These are phyloP conservation scores for Dothideomycetes sp. DNA, from an alignment of 2,329 filamentous ascomycete species.

Conservation along the genomic window DNA sequence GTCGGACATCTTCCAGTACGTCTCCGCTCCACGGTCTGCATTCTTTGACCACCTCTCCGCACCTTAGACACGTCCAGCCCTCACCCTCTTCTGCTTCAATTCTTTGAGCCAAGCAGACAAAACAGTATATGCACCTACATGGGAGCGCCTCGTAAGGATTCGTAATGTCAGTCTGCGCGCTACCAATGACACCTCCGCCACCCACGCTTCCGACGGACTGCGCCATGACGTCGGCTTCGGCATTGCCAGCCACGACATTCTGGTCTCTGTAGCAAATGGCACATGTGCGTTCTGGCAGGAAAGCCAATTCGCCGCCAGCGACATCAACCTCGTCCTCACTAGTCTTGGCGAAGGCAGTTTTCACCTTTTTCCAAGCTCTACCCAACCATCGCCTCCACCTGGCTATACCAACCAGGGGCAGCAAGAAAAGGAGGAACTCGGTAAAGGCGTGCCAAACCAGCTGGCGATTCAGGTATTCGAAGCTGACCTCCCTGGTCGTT, in stretches of 20 bases:
- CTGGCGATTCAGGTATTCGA: slow-evolving; percentile 95
- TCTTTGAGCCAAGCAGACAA: slow-evolving; percentile 82
- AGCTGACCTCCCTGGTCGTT: slow-evolving; percentile 82
- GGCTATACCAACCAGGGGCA: slow-evolving; percentile 92
- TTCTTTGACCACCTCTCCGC: slow-evolving; percentile 70
- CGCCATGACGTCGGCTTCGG: slow-evolving; percentile 66
- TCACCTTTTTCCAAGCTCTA: slow-evolving; percentile 73
- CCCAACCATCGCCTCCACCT: slow-evolving; percentile 86
- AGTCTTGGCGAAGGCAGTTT: slow-evolving; percentile 40
- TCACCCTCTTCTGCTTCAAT: slow-evolving; percentile 89
- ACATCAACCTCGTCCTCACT: slow-evolving; percentile 31
- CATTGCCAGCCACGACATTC: slow-evolving; percentile 52
- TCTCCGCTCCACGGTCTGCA: slow-evolving; percentile 90
- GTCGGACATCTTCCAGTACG: slow-evolving; percentile 45
- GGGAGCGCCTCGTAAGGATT: slow-evolving; percentile 89
- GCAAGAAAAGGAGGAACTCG: slow-evolving; percentile 90
- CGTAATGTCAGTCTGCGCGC: slow-evolving; percentile 83
- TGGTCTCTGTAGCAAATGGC: slow-evolving; percentile 95
- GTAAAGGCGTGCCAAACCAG: slow-evolving; percentile 99
- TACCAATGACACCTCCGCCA: slow-evolving; percentile 71
- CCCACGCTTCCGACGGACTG: slow-evolving; percentile 36
- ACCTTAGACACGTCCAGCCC: slow-evolving; percentile 84
- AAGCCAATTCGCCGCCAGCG: slow-evolving; percentile 58
- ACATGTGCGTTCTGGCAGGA: slow-evolving; percentile 86
- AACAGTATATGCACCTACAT: slow-evolving; percentile 91